Evolutionary conservation across 129 eudicot species (phyloP).

Genomic region (Centrapalus pauciflorus): DNA sequence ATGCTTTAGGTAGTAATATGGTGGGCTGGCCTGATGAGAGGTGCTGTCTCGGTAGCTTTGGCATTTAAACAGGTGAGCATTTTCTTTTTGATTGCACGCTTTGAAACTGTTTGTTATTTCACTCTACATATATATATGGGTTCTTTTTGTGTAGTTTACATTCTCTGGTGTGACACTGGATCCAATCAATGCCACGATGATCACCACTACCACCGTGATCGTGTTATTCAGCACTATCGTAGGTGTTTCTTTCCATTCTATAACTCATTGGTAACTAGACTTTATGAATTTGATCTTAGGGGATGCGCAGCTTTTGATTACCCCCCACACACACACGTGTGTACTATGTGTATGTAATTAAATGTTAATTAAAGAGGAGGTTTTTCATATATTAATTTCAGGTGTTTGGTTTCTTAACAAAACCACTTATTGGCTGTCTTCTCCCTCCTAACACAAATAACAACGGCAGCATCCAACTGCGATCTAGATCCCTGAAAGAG

Average conservation of each 20-base stretch:
- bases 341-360: no score
- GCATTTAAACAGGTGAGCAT: slow-evolving; percentile 83
- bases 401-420: slow-evolving; percentile 92
- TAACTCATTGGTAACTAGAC: background rate
- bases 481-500: slow-evolving; percentile 49
- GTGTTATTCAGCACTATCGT: slow-evolving; percentile 85
- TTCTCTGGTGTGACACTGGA: slow-evolving; percentile 70
- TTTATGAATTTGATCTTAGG: no score
- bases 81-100: background rate
- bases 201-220: slow-evolving; percentile 66
- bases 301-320: no score
- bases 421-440: slow-evolving; percentile 60
- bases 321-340: no score
- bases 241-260: slow-evolving; percentile 11
- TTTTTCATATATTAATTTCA: slow-evolving; percentile 43
- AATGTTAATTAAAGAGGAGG: background rate
- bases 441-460: slow-evolving; percentile 43
- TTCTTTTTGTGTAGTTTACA: slow-evolving; percentile 53
- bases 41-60: slow-evolving; percentile 94
- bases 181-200: slow-evolving; percentile 73
- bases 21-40: slow-evolving; percentile 99
- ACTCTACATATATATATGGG: background rate
- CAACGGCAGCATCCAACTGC: slow-evolving; percentile 14
- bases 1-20: slow-evolving; percentile 61
- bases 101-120: background rate